Conservation (phyloP, 2,329 filamentous ascomycete species). For the Claviceps pusilla region DNA sequence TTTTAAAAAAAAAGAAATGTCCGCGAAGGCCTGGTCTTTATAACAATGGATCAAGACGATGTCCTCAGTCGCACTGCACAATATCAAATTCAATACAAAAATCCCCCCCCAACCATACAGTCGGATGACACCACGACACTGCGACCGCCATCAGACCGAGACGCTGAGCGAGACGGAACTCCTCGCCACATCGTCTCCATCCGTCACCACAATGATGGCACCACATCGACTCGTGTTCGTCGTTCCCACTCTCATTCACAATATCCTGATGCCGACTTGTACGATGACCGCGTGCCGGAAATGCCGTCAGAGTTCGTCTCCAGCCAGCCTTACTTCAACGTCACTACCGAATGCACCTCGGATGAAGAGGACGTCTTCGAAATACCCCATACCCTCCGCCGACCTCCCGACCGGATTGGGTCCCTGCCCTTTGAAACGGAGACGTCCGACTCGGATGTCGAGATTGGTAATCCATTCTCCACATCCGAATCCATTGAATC, state of each 20-base stretch:
- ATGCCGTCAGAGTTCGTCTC: constrained; percentile 41
- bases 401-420: constrained; percentile 37
- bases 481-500: constrained; percentile 14
- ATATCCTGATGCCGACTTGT: constrained; percentile 25
- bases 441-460: constrained; percentile 20
- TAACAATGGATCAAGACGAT: constrained; percentile 72
- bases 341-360: constrained; percentile 46
- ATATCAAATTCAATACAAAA: constrained; percentile 56
- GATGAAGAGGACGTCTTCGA: constrained; percentile 33
- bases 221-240: constrained; percentile 13
- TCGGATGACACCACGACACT: neutral
- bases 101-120: constrained; percentile 5
- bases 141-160: constrained; percentile 10
- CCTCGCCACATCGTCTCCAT: constrained; percentile 32
- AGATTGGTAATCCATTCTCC: constrained; percentile 13
- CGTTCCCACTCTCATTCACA: constrained; percentile 12
- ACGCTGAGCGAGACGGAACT: constrained; percentile 9
- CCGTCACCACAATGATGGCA: constrained; percentile 37
- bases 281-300: constrained; percentile 34
- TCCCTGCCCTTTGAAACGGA: constrained; percentile 39
- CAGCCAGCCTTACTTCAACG: constrained; percentile 33
- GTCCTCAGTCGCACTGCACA: constrained; percentile 56
- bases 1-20: constrained; percentile 27
- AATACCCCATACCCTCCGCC: constrained; percentile 17
- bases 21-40: constrained; percentile 82